Evolutionary conservation across 192 early-diverging fungal genomes (phyloP).

Genomic region (Coemansia sp.): DNA sequence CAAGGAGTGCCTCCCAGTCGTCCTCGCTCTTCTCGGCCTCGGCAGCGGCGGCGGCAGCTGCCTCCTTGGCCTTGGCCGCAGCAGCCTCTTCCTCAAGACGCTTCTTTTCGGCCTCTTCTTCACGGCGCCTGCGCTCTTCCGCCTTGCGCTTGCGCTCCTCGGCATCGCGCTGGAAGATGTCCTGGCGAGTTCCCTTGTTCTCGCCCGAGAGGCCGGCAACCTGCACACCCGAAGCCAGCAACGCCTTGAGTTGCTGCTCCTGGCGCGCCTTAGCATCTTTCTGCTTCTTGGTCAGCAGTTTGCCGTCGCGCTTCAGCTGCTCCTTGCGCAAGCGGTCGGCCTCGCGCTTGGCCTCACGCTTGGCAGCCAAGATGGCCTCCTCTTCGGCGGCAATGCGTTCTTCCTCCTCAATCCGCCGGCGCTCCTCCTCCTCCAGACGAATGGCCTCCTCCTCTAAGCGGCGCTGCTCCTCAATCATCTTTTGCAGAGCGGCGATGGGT

Average conservation of each 20-base stretch:
- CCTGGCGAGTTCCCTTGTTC: constrained; percentile 2
- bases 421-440: constrained; percentile 76
- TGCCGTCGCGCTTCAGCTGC: constrained; percentile 86
- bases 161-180: constrained; percentile 20
- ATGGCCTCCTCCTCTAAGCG: constrained; percentile 67
- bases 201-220: constrained; percentile 54
- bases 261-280: constrained; percentile 73
- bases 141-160: constrained; percentile 43
- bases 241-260: constrained; percentile 65
- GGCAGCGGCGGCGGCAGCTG: constrained; percentile 56
- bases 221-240: constrained; percentile 74
- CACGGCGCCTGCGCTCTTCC: constrained; percentile 37
- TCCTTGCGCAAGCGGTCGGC: constrained; percentile 77
- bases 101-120: constrained; percentile 54
- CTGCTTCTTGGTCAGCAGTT: constrained; percentile 90
- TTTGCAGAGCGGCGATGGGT: constrained; percentile 43
- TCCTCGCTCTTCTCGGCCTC: constrained; percentile 23
- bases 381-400: constrained; percentile 63
- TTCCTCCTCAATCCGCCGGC: constrained; percentile 63
- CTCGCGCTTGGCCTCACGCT: constrained; percentile 74
- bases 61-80: constrained; percentile 52
- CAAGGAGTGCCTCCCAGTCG: constrained; percentile 42
- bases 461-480: constrained; percentile 56
- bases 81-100: constrained; percentile 63
- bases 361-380: constrained; percentile 59